Conservation (phyloP, 139 green algal genomes). For the Tetradesmus lagerheimii region DNA sequence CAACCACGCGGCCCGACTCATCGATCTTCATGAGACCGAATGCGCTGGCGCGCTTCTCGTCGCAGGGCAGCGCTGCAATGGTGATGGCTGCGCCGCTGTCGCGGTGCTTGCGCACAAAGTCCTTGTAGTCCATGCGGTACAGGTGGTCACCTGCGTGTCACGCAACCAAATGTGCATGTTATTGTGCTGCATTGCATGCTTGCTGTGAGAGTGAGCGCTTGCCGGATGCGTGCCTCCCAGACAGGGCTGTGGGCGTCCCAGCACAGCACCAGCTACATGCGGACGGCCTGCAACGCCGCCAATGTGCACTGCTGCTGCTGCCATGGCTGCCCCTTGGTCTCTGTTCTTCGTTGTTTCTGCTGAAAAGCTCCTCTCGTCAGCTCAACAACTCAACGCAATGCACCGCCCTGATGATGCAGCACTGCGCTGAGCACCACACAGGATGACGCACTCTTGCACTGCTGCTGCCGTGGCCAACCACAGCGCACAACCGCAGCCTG, state of each 20-base stretch:
- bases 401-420: too few species aligned
- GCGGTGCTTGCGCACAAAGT: slow-evolving; percentile 95
- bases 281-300: background rate
- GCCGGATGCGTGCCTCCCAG: too few species aligned
- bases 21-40: slow-evolving; percentile 99
- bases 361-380: too few species aligned
- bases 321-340: background rate
- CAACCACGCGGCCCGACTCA: slow-evolving; percentile 81
- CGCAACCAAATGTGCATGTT: too few species aligned
- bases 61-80: slow-evolving; percentile 95
- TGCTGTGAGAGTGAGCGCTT: too few species aligned
- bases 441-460: too few species aligned
- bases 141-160: slow-evolving; percentile 97
- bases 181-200: too few species aligned
- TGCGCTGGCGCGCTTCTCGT: slow-evolving; percentile 88
- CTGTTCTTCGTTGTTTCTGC: background rate
- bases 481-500: too few species aligned
- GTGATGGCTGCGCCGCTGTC: slow-evolving; percentile 95
- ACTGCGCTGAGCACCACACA: too few species aligned
- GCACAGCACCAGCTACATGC: background rate
- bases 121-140: slow-evolving; percentile 99
- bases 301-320: background rate
- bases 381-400: too few species aligned
- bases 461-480: background rate
- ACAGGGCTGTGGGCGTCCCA: too few species aligned